Base-by-base conservation (phyloP, 306 rosid genomes). In the Fragaria iinumae region DNA sequence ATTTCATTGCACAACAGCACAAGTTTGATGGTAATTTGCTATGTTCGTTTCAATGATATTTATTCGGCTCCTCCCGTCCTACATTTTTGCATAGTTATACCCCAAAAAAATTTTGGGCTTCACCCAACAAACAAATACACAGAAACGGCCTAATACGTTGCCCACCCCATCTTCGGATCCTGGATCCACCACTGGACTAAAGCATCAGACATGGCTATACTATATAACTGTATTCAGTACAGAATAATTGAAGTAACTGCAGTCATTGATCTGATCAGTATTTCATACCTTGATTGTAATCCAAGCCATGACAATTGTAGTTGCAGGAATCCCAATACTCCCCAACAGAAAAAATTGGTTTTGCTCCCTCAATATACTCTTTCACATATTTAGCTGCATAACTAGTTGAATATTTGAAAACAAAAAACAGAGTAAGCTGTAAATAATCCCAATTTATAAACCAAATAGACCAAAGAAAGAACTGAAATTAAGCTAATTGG, bases 291-390 rank as follows among this genome's bases (percentile, higher is more conserved):
- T 95, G 97, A 84, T 95, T 92, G 79, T 88, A 87, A 84, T 90
- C 98, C 85, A 95, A 85, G 53, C n/a, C 74, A 72, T 78, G 69
- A 73, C 87, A 91, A 57, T 65, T 80, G 77, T 95, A 95, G 82
- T 84, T 92, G 90, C 97, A 95, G 76, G 97, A 82, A 89, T 92
- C 96, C 96, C 97, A 95, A 69, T 74, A 89, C 68, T 95, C 98
- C 75, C 98, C 98, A 44, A 92, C 91, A 80, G 88, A 80, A 84
- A 92, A 92, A 69, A 88, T 32, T 62, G 98, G 96, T 83, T 87
- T 95, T 69, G 96, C 91, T 84, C 88, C 96, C 76, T 88, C 95
- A 76, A 95, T 80, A 39, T 95, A 95, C 80, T 95, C 96, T 80
- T 84, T 95, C 81, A 89, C 92, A 76, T 84, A 95, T 73, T 94